Evolutionary conservation across 2,329 filamentous ascomycete genomes (phyloP).

Genomic region (Parascedosporium putredinis): DNA sequence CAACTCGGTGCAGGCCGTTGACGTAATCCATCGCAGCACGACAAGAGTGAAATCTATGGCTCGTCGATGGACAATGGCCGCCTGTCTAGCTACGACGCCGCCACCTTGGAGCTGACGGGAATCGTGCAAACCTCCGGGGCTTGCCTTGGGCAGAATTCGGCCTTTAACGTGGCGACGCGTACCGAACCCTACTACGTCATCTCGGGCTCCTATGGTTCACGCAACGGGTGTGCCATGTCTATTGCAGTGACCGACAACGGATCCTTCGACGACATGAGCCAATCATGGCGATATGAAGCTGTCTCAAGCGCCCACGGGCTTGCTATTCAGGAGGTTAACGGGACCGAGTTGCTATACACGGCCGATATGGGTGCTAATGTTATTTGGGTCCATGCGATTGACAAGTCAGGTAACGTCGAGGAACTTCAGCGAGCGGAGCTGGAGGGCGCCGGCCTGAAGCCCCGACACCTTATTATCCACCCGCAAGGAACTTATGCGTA

Average conservation of each 20-base stretch:
- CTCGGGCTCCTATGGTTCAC: background rate
- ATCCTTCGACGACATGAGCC: background rate
- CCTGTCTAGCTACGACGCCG: background rate
- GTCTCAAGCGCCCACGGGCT: constrained; percentile 1
- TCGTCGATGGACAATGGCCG: constrained; percentile 1
- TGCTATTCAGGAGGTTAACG: background rate
- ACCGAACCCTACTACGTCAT: background rate
- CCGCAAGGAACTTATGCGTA: background rate
- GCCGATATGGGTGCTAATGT: background rate
- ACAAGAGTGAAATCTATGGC: background rate
- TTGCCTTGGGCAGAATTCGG: background rate
- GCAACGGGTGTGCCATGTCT: constrained; percentile 1
- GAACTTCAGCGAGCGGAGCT: background rate
- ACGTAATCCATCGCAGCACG: background rate
- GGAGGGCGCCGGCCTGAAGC: background rate
- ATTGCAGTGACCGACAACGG: background rate
- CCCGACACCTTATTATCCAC: constrained; percentile 1
- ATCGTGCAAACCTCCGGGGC: background rate
- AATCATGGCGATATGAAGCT: background rate
- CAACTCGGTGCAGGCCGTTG: background rate
- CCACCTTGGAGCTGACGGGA: background rate
- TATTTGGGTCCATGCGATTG: constrained; percentile 2
- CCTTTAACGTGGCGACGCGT: background rate
- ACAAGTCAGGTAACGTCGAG: background rate
- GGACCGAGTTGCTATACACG: background rate